phyloP scores from a whole-genome alignment of 2,329 filamentous ascomycete genomes.

The Neopestalotiopsis rosae region DNA sequence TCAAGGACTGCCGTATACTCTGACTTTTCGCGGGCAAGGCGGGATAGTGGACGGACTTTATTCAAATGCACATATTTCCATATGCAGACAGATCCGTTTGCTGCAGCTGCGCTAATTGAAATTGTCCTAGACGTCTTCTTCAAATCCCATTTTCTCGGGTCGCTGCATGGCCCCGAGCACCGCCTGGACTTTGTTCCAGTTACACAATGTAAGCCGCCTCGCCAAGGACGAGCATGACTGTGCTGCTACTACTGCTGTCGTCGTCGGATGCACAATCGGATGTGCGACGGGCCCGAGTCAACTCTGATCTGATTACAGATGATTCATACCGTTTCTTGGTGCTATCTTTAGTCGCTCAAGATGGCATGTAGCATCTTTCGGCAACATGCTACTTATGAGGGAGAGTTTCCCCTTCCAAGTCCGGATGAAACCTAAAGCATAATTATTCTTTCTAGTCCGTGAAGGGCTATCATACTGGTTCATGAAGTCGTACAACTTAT shows the following conservation, averaged over 20 bases:
- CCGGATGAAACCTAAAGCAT: background rate
- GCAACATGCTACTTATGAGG: background rate
- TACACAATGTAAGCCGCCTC: conserved; percentile 2
- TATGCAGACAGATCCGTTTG: background rate
- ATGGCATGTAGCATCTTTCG: background rate
- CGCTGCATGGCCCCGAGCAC: background rate
- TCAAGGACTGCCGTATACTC: too few species aligned
- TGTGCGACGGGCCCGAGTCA: background rate
- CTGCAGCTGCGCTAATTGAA: background rate
- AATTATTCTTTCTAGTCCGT: background rate
- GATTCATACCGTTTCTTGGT: background rate
- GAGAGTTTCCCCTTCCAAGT: background rate
- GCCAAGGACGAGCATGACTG: background rate
- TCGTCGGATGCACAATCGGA: background rate
- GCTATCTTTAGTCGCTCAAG: background rate
- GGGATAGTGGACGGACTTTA: background rate
- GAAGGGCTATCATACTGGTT: background rate
- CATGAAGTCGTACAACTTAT: background rate
- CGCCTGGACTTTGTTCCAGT: background rate
- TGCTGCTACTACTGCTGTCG: background rate
- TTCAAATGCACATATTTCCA: background rate
- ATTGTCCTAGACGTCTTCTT: background rate
- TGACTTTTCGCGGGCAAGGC: background rate
- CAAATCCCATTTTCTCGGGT: background rate
- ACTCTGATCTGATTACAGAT: background rate